Conservation (phyloP, 805 yeast species). For the Clavispora santaluciae region DNA sequence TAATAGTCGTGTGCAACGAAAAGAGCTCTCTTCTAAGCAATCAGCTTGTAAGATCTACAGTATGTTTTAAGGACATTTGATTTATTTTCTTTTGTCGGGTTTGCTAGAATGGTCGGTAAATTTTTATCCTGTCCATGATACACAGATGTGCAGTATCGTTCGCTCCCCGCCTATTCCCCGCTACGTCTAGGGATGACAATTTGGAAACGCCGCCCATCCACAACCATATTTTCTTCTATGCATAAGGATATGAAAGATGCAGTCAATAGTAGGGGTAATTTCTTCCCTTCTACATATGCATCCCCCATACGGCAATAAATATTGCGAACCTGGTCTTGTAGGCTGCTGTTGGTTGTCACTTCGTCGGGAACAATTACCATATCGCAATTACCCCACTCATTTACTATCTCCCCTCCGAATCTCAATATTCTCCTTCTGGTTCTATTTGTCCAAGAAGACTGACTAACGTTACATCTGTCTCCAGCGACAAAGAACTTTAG, state of each 20-base stretch:
- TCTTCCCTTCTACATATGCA: conserved; percentile 11
- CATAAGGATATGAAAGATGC: conserved; percentile 24
- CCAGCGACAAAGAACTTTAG: background rate
- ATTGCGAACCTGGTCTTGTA: conserved; percentile 8
- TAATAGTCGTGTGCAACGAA: no score
- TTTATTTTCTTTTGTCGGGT: no score
- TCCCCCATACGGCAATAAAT: conserved; percentile 14
- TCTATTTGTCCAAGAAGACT: background rate
- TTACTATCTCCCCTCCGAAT: background rate
- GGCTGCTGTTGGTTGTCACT: background rate
- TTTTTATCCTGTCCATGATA: no score
- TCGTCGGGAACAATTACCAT: background rate
- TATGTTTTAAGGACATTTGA: no score
- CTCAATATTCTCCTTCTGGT: background rate
- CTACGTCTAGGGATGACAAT: background rate
- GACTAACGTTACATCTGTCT: background rate
- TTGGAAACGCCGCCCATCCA: background rate
- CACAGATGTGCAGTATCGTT: background rate
- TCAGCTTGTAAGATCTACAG: no score
- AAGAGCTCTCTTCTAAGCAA: no score
- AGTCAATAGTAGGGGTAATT: conserved; percentile 33
- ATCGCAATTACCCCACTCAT: background rate
- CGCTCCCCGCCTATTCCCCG: background rate
- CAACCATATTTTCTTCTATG: background rate
- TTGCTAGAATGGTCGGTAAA: no score